Base-by-base conservation (phyloP, 148 eudicot genomes). In the Salicornia ramosissima region DNA sequence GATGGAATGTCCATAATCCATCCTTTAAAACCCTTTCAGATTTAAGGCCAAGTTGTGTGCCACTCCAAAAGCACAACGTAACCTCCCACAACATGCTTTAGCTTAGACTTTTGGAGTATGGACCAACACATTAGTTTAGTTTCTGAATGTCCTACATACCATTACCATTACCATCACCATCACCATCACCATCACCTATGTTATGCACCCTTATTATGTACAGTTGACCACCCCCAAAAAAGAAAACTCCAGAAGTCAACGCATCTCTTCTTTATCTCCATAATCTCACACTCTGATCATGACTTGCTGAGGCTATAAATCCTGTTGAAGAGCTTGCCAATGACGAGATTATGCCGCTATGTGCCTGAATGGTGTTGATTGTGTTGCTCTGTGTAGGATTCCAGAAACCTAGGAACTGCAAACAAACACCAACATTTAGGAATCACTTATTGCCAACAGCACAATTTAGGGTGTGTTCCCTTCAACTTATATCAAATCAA, bases 301-400 rank as follows among this genome's bases (percentile, higher is more conserved):
- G 83, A 63, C 89, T 72, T 29, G 75, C 86, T 18, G 86, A 83
- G 51, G 89, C 89, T 21, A 86, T 70, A 75, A 67, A 61, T 45
- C 75, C 81, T 13, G 63, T 81, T 18, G 33, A 31, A 43, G 80
- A 81, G 55, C 72, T 49, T 29, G 89, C 77, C 73, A 86, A 34
- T 25, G 81, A 77, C 54, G 85, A 31, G 28, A 86, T 52, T 13
- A 74, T 42, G 39, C 73, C 74, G 7, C 40, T 45, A 64, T 83
- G 89, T 21, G 85, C 85, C 11, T 40, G 39, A 53, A 67, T 60
- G 34, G 75, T 50, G 65, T 58, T 40, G 6, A 64, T 52, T 25
- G 33, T 74, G 60, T 67, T 71, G 75, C 74, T 65, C 49, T 72
- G 75, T 6, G 72, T 65, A 24, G 84, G 82, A 69, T 76, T 81